These are phyloP conservation scores for Symbiodinium natans DNA, from an alignment of 73 alveolate genomes.

Conservation along the genomic window DNA sequence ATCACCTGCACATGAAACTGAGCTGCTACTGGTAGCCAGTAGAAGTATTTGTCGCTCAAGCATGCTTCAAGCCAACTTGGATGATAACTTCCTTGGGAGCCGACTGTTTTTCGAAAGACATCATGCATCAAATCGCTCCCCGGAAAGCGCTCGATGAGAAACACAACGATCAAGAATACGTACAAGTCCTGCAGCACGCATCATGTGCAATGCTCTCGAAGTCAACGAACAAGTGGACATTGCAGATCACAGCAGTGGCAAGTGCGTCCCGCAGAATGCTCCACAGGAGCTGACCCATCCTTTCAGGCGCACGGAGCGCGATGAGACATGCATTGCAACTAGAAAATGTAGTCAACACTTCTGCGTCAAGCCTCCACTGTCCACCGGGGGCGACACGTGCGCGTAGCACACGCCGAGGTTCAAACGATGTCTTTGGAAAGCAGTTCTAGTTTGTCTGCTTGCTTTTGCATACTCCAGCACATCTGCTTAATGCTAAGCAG, in stretches of 20 bases:
- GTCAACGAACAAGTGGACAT: no score
- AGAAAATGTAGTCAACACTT: no score
- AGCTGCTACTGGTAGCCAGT: neutral
- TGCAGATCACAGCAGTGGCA: neutral
- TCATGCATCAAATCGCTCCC: slow-evolving; percentile 60
- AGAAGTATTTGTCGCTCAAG: neutral
- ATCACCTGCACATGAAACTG: neutral
- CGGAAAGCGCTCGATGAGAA: slow-evolving; percentile 53
- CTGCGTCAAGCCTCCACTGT: no score
- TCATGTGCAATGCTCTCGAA: neutral
- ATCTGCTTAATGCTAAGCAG: no score
- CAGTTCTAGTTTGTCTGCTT: no score
- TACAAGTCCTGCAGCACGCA: slow-evolving; percentile 49
- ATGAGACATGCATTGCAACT: no score
- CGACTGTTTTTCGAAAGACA: slow-evolving; percentile 32
- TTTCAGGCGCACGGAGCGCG: neutral
- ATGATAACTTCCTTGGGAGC: neutral
- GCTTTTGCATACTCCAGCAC: no score
- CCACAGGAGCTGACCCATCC: slow-evolving; percentile 68
- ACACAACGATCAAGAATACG: slow-evolving; percentile 29
- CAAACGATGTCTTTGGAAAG: no score
- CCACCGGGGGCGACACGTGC: no score
- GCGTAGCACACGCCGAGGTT: no score
- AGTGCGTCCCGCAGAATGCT: slow-evolving; percentile 77
- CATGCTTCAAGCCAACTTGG: neutral